Evolutionary conservation across 495 filamentous ascomycete genomes (phyloP).

Genomic region (Collariella sp.): DNA sequence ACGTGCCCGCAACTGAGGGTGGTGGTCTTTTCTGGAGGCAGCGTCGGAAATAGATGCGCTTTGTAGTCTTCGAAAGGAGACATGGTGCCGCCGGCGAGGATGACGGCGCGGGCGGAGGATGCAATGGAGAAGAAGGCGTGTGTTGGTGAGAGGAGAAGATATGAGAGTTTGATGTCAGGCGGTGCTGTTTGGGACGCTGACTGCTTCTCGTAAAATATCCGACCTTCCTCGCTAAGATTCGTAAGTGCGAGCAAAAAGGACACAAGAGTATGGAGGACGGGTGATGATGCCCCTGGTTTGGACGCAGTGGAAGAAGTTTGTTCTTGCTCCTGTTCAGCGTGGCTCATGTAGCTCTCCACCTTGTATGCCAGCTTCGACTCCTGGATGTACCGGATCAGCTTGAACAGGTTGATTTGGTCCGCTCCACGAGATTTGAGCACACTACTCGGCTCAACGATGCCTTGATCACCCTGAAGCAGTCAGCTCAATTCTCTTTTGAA

Average conservation of each 20-base stretch:
- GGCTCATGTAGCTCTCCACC: slow-evolving; percentile 74
- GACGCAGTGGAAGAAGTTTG: slow-evolving; percentile 5
- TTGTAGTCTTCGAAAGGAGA: slow-evolving; percentile 89
- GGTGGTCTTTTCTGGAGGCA: slow-evolving; percentile 53
- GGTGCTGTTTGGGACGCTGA: too few relatives aligned
- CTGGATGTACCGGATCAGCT: slow-evolving; percentile 75
- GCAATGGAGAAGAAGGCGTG: slow-evolving; percentile 86
- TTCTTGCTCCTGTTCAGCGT: slow-evolving; percentile 43
- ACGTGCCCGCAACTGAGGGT: slow-evolving; percentile 94
- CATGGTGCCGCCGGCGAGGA: slow-evolving; percentile 95
- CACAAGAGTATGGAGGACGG: slow-evolving; percentile 74
- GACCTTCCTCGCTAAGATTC: slow-evolving; percentile 81
- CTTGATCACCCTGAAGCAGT: slow-evolving; percentile 37
- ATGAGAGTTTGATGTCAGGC: slow-evolving; percentile 58
- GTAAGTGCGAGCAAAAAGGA: slow-evolving; percentile 76
- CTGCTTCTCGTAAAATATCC: slow-evolving; percentile 66
- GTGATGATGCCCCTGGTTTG: slow-evolving; percentile 41
- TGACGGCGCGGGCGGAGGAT: slow-evolving; percentile 75
- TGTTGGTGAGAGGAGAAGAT: slow-evolving; percentile 89
- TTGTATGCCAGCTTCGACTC: slow-evolving; percentile 92
- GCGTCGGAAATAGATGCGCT: slow-evolving; percentile 72
- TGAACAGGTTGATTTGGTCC: slow-evolving; percentile 91
- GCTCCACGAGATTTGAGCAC: slow-evolving; percentile 79
- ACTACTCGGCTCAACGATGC: slow-evolving; percentile 52
- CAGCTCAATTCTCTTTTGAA: not conserved